phyloP scores from a whole-genome alignment of 768 basidiomycete genomes.

The Astraeus odoratus region DNA sequence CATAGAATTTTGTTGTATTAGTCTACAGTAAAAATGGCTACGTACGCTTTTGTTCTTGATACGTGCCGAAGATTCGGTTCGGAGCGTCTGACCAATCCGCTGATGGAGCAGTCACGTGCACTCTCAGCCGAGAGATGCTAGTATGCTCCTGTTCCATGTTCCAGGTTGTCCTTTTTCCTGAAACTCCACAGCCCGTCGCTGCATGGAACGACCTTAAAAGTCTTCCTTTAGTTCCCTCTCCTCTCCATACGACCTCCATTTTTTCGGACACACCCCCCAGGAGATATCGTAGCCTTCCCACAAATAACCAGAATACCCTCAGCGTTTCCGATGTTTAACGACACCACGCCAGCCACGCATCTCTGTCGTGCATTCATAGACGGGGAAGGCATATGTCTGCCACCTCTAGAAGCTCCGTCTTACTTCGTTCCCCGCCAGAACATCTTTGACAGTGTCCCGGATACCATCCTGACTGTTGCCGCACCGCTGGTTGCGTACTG shows the following conservation, averaged over 20 bases:
- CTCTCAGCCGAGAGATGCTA: too few species aligned
- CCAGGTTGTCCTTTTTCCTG: too few species aligned
- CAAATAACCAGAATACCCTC: too few species aligned
- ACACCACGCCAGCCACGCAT: conserved; percentile 27
- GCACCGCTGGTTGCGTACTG: conserved; percentile 84
- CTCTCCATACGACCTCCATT: neutral
- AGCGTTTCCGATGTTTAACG: conserved; percentile 13
- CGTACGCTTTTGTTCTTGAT: too few species aligned
- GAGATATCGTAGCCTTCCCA: too few species aligned
- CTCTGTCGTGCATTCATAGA: conserved; percentile 27
- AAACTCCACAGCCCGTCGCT: neutral
- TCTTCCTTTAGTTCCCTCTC: neutral
- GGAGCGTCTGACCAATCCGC: too few species aligned
- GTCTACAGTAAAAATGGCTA: conserved; percentile 19
- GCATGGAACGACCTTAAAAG: neutral
- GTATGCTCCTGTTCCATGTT: too few species aligned
- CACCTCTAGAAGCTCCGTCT: conserved; percentile 37
- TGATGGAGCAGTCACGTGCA: too few species aligned
- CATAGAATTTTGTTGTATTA: conserved; percentile 29
- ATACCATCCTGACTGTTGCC: conserved; percentile 63
- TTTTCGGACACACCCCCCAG: neutral
- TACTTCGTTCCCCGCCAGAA: conserved; percentile 44
- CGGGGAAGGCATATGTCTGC: conserved; percentile 33
- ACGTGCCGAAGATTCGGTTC: too few species aligned
- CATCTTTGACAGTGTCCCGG: conserved; percentile 54